These are phyloP conservation scores for Nigrospora osmanthi DNA, from an alignment of 2,329 filamentous ascomycete genomes.

Conservation along the genomic window DNA sequence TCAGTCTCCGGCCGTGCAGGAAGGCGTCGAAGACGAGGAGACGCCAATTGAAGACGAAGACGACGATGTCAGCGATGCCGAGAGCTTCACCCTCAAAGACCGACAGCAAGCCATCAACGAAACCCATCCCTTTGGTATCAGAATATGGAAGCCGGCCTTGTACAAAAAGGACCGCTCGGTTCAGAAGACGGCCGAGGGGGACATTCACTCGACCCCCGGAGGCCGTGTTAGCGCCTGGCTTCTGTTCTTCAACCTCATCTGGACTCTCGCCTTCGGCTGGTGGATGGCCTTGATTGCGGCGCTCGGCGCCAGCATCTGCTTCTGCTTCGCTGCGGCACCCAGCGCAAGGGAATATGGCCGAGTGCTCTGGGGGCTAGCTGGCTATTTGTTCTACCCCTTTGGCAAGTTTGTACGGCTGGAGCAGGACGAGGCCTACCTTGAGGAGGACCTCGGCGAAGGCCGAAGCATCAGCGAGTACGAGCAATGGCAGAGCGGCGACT, in stretches of 20 bases:
- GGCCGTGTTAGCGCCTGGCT: constrained; percentile 79
- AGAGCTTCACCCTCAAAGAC: constrained; percentile 96
- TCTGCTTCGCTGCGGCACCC: constrained; percentile 68
- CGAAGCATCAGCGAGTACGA: constrained; percentile 98
- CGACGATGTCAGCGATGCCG: constrained; percentile 75
- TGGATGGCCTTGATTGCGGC: constrained; percentile 80
- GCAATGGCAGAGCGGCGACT: constrained; percentile 95
- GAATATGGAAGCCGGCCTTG: constrained; percentile 95
- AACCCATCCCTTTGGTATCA: constrained; percentile 96
- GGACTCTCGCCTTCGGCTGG: constrained; percentile 92
- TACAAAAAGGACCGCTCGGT: constrained; percentile 98
- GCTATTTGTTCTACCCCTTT: constrained; percentile 92
- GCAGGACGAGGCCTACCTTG: constrained; percentile 86
- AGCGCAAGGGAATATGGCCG: constrained; percentile 81
- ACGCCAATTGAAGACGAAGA: constrained; percentile 57
- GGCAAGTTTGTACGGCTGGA: constrained; percentile 92
- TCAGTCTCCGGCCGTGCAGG: constrained; percentile 21
- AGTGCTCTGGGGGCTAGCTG: constrained; percentile 74
- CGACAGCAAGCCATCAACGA: constrained; percentile 97
- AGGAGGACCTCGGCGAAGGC: constrained; percentile 92
- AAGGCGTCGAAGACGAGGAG: constrained; percentile 38
- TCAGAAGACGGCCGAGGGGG: constrained; percentile 89
- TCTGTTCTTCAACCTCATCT: constrained; percentile 79
- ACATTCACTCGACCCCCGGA: constrained; percentile 92
- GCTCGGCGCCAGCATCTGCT: constrained; percentile 68